Evolutionary conservation across 805 yeast genomes (phyloP).

Genomic region (Candida ficus): DNA sequence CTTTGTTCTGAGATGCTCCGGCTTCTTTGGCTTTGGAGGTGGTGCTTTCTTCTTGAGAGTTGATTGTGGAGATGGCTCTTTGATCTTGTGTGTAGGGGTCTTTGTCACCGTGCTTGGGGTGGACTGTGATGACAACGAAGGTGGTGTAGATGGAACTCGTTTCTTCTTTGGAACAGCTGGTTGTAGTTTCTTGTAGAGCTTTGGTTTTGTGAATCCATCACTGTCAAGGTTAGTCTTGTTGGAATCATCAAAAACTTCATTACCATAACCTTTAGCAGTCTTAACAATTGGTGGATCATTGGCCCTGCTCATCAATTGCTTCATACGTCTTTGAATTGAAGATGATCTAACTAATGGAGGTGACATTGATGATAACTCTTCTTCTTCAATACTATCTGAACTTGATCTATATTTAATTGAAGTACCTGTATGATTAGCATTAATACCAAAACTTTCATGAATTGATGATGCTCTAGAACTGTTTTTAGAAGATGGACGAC

Average conservation of each 20-base stretch:
- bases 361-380: constrained; percentile 5
- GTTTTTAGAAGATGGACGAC: constrained; percentile 22
- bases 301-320: constrained; percentile 28
- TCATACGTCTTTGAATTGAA: constrained; percentile 26
- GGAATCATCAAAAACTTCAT: constrained; percentile 41
- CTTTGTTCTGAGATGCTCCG: constrained; percentile 41
- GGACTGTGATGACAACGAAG: constrained; percentile 24
- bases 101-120: constrained; percentile 24
- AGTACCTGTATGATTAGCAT: constrained; percentile 12
- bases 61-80: constrained; percentile 11
- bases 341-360: constrained; percentile 14
- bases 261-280: constrained; percentile 81
- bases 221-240: constrained; percentile 11
- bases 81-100: constrained; percentile 10
- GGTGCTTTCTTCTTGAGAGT: constrained; percentile 30
- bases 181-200: constrained; percentile 13
- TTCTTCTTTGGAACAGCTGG: constrained; percentile 13
- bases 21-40: constrained; percentile 66
- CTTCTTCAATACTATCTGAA: constrained; percentile 22
- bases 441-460: constrained; percentile 20
- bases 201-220: constrained; percentile 27
- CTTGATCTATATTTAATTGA: constrained; percentile 16
- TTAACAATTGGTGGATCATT: constrained; percentile 42
- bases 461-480: constrained; percentile 26
- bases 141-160: constrained; percentile 17